Percentiles rank a stretch among this genome's conserved stretches.
Evolutionary conservation across 768 basidiomycete genomes (phyloP).

Genomic region (Termitomyces sp.): DNA sequence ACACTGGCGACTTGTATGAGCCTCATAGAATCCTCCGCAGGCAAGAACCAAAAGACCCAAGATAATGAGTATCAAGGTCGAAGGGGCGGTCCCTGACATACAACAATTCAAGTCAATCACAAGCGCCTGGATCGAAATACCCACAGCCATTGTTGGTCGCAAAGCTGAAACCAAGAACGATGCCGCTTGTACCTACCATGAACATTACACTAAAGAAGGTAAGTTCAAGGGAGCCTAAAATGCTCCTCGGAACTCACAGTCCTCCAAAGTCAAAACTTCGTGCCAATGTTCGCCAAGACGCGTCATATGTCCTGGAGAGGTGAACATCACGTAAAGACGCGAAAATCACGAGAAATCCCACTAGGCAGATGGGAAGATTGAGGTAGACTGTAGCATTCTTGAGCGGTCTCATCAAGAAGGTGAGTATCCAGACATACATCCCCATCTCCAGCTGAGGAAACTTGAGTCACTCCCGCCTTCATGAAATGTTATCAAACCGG

Average conservation of each 20-base stretch:
- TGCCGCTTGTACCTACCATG: constrained; percentile 66
- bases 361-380: constrained; percentile 69
- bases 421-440: constrained; percentile 51
- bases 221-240: constrained; percentile 6
- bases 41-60: constrained; percentile 50
- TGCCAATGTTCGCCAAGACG: constrained; percentile 52
- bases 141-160: constrained; percentile 65
- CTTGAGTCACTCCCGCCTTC: constrained; percentile 26
- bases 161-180: constrained; percentile 78
- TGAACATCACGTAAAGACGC: constrained; percentile 56
- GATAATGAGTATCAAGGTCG: constrained; percentile 55
- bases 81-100: constrained; percentile 53
- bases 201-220: constrained; percentile 51
- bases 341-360: constrained; percentile 51
- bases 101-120: constrained; percentile 9
- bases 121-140: constrained; percentile 17
- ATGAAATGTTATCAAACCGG: constrained; percentile 11
- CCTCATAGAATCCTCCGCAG: constrained; percentile 63
- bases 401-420: constrained; percentile 12
- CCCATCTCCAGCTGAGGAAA: constrained; percentile 73
- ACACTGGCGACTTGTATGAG: constrained; percentile 57
- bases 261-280: constrained; percentile 72
- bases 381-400: constrained; percentile 57
- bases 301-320: constrained; percentile 35
- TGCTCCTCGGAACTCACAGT: constrained; percentile 44